Evolutionary conservation across 345 rosid species (phyloP).

Genomic region (Reutealis trisperma): DNA sequence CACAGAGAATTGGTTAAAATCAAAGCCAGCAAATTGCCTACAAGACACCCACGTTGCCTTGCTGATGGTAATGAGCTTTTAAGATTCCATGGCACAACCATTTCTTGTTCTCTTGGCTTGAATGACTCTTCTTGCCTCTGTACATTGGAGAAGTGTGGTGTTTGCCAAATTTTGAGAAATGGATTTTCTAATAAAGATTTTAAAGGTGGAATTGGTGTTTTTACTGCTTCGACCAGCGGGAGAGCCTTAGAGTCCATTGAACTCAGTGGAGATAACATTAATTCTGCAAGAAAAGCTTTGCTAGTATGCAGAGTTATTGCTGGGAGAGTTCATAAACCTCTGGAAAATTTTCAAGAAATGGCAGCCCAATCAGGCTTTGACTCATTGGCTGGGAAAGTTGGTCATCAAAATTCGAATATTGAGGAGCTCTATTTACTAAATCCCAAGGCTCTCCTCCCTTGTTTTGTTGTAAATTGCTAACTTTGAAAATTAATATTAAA

Average conservation of each 20-base stretch:
- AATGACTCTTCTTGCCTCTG: constrained; percentile 46
- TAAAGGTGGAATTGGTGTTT: constrained; percentile 38
- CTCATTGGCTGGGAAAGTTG: constrained; percentile 60
- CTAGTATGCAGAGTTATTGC: constrained; percentile 73
- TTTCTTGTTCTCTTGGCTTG: constrained; percentile 54
- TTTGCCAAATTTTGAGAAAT: constrained; percentile 53
- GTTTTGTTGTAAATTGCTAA: constrained; percentile 64
- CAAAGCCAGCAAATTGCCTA: constrained; percentile 50
- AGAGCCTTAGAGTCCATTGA: constrained; percentile 46
- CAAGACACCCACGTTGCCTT: constrained; percentile 61
- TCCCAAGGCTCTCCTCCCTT: constrained; percentile 69
- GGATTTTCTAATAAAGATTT: constrained; percentile 46
- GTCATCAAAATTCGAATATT: constrained; percentile 24
- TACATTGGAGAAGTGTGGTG: constrained; percentile 43
- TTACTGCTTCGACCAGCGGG: constrained; percentile 52
- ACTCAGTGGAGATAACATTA: constrained; percentile 10
- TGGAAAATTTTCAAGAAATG: constrained; percentile 42
- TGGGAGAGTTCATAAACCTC: constrained; percentile 59
- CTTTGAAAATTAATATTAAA: constrained; percentile 13
- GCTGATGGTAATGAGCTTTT: constrained; percentile 83
- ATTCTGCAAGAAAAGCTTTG: constrained; percentile 38
- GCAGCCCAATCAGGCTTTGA: constrained; percentile 52
- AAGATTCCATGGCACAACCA: constrained; percentile 55
- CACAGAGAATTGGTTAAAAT: constrained; percentile 59
- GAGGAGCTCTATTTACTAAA: constrained; percentile 59